A percentile compares a stretch with the other conserved stretches of the same genome.
Evolutionary conservation across 495 filamentous ascomycete species (phyloP).

Genomic region (Aspergillus conjunctus): DNA sequence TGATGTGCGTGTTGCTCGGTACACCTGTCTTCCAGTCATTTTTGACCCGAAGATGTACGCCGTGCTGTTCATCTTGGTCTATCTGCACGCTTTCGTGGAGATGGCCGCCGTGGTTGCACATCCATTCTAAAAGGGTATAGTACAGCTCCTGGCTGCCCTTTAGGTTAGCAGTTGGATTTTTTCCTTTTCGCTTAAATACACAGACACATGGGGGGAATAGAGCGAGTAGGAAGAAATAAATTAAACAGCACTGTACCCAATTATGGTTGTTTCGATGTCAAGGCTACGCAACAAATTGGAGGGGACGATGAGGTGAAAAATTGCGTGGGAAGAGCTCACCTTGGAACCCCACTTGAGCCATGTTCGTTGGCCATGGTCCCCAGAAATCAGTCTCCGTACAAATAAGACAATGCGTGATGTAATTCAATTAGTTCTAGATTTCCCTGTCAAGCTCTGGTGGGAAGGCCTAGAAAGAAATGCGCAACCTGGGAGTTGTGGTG

Average conservation of each 20-base stretch:
- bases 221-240: neutral
- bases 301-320: neutral
- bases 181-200: neutral
- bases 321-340: constrained; percentile 7
- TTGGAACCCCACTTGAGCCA: neutral
- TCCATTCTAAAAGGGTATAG: constrained; percentile 44
- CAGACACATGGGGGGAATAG: neutral
- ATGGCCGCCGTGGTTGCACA: constrained; percentile 42
- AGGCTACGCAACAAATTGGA: neutral
- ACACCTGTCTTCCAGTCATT: constrained; percentile 29
- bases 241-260: too few species aligned
- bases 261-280: too few species aligned
- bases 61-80: constrained; percentile 42
- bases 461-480: neutral
- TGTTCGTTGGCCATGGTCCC: neutral
- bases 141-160: constrained; percentile 33
- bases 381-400: neutral
- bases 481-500: neutral
- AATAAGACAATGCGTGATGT: too few species aligned
- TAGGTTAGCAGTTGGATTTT: constrained; percentile 9
- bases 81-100: constrained; percentile 46
- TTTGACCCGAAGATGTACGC: constrained; percentile 51
- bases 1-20: constrained; percentile 39
- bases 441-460: too few species aligned
- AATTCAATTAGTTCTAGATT: too few species aligned